Base-by-base conservation (phyloP, 2,329 filamentous ascomycete genomes). In the Pseudogymnoascus sp. region DNA sequence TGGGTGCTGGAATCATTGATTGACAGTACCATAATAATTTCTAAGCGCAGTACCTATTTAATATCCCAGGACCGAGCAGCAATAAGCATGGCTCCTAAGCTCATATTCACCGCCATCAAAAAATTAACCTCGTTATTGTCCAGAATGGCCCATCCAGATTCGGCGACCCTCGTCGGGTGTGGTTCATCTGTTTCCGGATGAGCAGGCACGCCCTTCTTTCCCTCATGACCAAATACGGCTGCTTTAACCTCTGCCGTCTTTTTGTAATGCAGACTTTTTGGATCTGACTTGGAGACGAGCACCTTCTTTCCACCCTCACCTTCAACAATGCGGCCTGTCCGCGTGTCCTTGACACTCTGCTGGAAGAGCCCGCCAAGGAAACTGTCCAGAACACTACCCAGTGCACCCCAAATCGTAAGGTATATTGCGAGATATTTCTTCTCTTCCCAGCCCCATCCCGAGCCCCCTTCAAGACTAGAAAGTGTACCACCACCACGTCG, bases 91-190 rank as follows among this genome's bases (percentile, higher is more conserved):
- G 85, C 88, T 3, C 86, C 82, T 15, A 91, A 65, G 70, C 89
- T 96, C 82, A 95, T 92, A 3, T 79, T 78, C 12, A 83, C 79
- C 0, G 92, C 92, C 92, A 96, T 97, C 60, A 92, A 72, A 61
- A 96, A 83, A 72, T 99, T 99, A 67, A 99, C 91, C 59, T 89
- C 88, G 72, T 99, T 99, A 73, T 99, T 99, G 73, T 95, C 91
- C 61, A 99, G 76, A 63, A 95, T 71, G 70, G 96, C 82, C 82
- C 75, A 78, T 70, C 84, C 90, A 65, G 77, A 87, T 73, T 89
- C 83, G 5, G 86, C 73, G 4, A 84, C 75, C 34, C 70, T 65
- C 41, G 68, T 69, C 55, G 68, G 67, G 19, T 58, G 34, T 7
- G 60, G 64, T 28, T 74, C 71, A 10, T 73, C 72, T 15, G 70